phyloP scores from a whole-genome alignment of 129 eudicot species.

The Lonicera japonica region DNA sequence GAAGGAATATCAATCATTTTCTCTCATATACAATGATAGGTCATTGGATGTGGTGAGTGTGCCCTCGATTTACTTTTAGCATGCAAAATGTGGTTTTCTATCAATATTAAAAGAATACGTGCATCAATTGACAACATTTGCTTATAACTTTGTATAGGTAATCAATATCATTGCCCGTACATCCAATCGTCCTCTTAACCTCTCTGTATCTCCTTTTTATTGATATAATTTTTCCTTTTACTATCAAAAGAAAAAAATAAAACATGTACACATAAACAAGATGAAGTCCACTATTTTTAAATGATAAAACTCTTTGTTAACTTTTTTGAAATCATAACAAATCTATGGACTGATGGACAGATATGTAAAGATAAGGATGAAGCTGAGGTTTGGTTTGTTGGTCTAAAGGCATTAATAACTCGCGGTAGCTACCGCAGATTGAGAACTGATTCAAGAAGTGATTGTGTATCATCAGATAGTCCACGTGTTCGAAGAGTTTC shows the following conservation, averaged over 20 bases:
- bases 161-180: not conserved
- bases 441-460: conserved; percentile 32
- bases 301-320: conserved; percentile 4
- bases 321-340: conserved; percentile 1
- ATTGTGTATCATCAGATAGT: conserved; percentile 31
- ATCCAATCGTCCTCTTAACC: too few species aligned
- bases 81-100: not conserved
- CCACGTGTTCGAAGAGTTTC: conserved; percentile 27
- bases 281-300: not conserved
- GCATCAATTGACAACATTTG: not conserved
- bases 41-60: conserved; percentile 84
- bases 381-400: conserved; percentile 96
- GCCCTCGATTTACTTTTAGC: not conserved
- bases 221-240: too few species aligned
- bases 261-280: not conserved
- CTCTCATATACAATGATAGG: conserved; percentile 77
- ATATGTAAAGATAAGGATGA: conserved; percentile 98
- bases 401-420: conserved; percentile 73
- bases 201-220: too few species aligned
- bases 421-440: conserved; percentile 40
- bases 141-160: not conserved
- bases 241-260: too few species aligned
- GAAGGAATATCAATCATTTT: conserved; percentile 95
- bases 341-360: conserved; percentile 50
- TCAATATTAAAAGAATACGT: not conserved